These are phyloP conservation scores for Capillidium heterosporum DNA, from an alignment of 371 early-diverging fungal species.

Conservation along the genomic window DNA sequence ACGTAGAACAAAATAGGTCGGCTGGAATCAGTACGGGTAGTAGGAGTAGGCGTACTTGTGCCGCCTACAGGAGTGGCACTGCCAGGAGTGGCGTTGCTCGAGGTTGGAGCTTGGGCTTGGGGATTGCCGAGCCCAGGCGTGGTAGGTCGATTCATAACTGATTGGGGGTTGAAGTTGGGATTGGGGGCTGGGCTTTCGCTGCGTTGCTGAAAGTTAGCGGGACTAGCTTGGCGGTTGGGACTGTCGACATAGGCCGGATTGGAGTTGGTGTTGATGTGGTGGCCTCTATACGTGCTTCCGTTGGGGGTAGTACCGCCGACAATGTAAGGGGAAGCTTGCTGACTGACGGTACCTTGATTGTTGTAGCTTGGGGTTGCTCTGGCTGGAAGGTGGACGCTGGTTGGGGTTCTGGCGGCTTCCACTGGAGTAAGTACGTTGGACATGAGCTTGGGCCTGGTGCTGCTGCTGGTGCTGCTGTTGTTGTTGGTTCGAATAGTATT, in stretches of 20 bases:
- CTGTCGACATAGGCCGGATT: neutral
- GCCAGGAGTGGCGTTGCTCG: neutral
- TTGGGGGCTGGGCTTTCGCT: neutral
- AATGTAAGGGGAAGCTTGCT: neutral
- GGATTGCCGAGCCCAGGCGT: neutral
- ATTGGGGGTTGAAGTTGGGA: neutral
- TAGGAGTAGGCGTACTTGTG: neutral
- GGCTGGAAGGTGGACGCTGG: neutral
- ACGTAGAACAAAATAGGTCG: constrained; percentile 19
- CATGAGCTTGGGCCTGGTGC: no score
- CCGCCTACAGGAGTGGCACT: neutral
- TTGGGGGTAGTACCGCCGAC: neutral
- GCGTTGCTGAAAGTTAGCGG: neutral
- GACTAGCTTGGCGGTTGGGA: neutral
- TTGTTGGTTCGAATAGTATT: no score
- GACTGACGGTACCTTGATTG: neutral
- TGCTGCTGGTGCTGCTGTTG: no score
- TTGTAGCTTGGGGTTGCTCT: neutral
- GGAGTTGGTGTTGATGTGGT: neutral
- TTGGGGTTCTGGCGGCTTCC: neutral
- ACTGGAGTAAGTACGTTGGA: neutral
- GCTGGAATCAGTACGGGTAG: neutral
- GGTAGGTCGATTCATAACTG: neutral
- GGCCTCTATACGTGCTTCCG: neutral
- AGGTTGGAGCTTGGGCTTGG: neutral